These are phyloP conservation scores for Bullera alba DNA, from an alignment of 768 basidiomycete genomes.

Conservation along the genomic window DNA sequence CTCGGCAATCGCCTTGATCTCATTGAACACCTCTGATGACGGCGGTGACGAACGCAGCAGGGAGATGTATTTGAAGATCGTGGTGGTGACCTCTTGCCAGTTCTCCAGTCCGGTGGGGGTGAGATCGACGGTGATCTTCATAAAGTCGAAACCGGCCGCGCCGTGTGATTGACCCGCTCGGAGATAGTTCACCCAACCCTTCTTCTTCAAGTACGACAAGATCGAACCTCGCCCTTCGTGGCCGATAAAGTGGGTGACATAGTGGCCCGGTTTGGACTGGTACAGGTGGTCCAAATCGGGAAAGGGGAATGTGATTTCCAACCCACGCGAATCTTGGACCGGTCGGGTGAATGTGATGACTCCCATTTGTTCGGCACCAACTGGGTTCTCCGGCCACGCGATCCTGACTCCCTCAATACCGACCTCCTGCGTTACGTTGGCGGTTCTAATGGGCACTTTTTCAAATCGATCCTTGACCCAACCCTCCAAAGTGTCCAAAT, in stretches of 20 bases:
- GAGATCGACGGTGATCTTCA: conserved; percentile 72
- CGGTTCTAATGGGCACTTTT: conserved; percentile 33
- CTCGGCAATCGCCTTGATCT: conserved; percentile 62
- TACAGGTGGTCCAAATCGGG: conserved; percentile 45
- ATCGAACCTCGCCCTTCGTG: conserved; percentile 85
- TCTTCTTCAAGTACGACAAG: conserved; percentile 78
- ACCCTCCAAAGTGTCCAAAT: conserved; percentile 37
- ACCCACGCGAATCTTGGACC: conserved; percentile 72
- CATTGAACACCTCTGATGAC: conserved; percentile 61
- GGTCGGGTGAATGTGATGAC: conserved; percentile 62
- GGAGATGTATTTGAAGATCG: conserved; percentile 65
- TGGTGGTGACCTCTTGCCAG: conserved; percentile 62
- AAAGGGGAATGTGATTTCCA: conserved; percentile 65
- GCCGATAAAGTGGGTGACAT: conserved; percentile 61
- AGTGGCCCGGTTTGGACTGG: conserved; percentile 72
- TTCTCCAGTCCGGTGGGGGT: conserved; percentile 82
- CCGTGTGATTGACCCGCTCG: conserved; percentile 66
- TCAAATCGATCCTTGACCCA: conserved; percentile 43
- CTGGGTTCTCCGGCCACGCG: conserved; percentile 30
- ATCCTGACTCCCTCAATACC: conserved; percentile 33
- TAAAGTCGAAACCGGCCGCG: conserved; percentile 68
- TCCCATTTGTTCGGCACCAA: conserved; percentile 32
- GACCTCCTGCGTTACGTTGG: conserved; percentile 15
- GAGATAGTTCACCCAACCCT: conserved; percentile 75
- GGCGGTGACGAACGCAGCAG: conserved; percentile 47